Base-by-base conservation (phyloP, 805 yeast genomes). In the Torulaspora microellipsoides region DNA sequence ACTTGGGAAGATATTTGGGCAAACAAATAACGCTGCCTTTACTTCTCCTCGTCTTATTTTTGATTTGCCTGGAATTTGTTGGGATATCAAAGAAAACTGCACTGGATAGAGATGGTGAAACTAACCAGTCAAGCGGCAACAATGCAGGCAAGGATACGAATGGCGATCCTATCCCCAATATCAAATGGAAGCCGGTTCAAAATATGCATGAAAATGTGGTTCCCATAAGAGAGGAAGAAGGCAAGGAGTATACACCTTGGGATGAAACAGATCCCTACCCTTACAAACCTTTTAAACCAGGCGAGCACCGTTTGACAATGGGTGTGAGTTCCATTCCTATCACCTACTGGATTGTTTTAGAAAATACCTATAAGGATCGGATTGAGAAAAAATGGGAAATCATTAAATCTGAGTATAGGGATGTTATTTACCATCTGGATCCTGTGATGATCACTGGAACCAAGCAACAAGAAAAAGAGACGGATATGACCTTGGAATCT, bases 251-350 rank as follows among this genome's bases (percentile, higher is more conserved):
- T 17, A 45, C 25, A 23, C 38, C 42, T 8, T 80, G 82, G 79
- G 44, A 60, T 11, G 48, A 51, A 3, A 59, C 62, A 6, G 60
- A 66, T 35, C 83, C 83, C 0, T 55, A 61, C 35, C 67, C 67
- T 15, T 77, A 71, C 50, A 64, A 79, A 37, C 88, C 87, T 1
- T 83, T 80, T 67, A 80, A 77, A 56, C 70, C 76, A 36, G 82
- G 78, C 12, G 75, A 68, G 36, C 80, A 81, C 53, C 74, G 72
- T 48, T 63, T 83, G 62, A 81, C 83, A 2, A 76, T 84, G 83
- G 84, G 82, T 1, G 70, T 82, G 39, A 67, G 71, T 46, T 68
- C 72, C 55, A 55, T 71, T 33, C 62, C 68, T 29, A 59, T 79
- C 2, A 70, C 73, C 33, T 81, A 82, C 31, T 76, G 82, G 76